Evolutionary conservation across 2,329 filamentous ascomycete genomes (phyloP).

Genomic region (Colletotrichum sublineola): DNA sequence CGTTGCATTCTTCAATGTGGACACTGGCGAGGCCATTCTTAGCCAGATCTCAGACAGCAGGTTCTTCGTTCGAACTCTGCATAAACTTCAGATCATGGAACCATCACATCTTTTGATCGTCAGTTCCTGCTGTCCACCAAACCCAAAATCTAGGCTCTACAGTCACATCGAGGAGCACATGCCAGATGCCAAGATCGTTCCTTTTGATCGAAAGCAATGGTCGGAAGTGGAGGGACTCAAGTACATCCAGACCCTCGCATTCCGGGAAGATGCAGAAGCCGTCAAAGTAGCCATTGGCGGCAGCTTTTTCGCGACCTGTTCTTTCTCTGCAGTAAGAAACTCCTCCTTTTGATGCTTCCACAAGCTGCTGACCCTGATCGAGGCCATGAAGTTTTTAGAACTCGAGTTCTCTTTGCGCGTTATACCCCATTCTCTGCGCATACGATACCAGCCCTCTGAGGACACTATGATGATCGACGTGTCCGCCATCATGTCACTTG

Average conservation of each 20-base stretch:
- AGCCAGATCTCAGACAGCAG: constrained; percentile 95
- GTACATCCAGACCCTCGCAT: constrained; percentile 83
- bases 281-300: constrained; percentile 83
- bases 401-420: constrained; percentile 77
- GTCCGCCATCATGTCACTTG: constrained; percentile 86
- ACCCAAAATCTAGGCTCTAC: constrained; percentile 79
- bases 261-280: constrained; percentile 82
- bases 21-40: constrained; percentile 85
- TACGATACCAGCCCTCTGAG: constrained; percentile 89
- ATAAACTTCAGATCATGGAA: constrained; percentile 85
- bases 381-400: constrained; percentile 88
- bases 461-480: constrained; percentile 97
- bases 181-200: constrained; percentile 70
- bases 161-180: constrained; percentile 81
- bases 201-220: constrained; percentile 85
- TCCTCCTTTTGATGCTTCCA: neutral
- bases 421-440: constrained; percentile 82
- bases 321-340: constrained; percentile 81
- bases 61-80: constrained; percentile 88
- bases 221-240: constrained; percentile 83
- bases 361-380: constrained; percentile 39
- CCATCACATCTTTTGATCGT: constrained; percentile 86
- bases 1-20: constrained; percentile 87
- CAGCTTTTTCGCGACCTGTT: constrained; percentile 89
- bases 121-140: constrained; percentile 73